phyloP scores from a whole-genome alignment of 1,284 basidiomycete genomes.

The Abortiporus biennis region DNA sequence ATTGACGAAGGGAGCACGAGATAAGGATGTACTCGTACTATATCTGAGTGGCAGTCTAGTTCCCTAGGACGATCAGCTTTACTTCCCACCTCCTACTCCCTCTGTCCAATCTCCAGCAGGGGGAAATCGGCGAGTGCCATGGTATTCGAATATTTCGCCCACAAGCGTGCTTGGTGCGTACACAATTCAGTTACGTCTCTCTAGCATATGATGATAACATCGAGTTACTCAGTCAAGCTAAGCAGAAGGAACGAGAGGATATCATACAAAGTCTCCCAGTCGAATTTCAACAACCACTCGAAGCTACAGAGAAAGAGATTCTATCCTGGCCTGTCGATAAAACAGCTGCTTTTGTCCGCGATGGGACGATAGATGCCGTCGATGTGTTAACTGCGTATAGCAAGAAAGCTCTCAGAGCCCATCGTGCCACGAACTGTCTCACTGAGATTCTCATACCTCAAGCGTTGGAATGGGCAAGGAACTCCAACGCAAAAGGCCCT shows the following conservation, averaged over 20 bases:
- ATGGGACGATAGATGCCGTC: slow-evolving; percentile 31
- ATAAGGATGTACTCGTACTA: no score
- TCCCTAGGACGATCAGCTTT: no score
- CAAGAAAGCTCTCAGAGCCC: slow-evolving; percentile 47
- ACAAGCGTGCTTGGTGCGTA: slow-evolving; percentile 28
- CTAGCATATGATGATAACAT: not conserved
- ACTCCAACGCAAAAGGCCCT: slow-evolving; percentile 41
- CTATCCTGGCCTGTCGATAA: slow-evolving; percentile 34
- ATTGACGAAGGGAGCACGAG: no score
- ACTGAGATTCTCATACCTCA: slow-evolving; percentile 47
- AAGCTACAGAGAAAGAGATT: slow-evolving; percentile 31
- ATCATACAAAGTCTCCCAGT: slow-evolving; percentile 35
- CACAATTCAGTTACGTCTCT: not conserved
- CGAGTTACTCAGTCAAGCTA: slow-evolving; percentile 30
- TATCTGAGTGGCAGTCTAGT: no score
- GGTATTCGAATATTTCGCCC: slow-evolving; percentile 22
- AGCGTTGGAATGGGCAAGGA: slow-evolving; percentile 35
- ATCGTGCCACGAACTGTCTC: slow-evolving; percentile 49
- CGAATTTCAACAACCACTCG: slow-evolving; percentile 34
- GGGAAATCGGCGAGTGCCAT: slow-evolving; percentile 5
- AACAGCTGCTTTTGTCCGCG: slow-evolving; percentile 35
- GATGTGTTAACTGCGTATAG: slow-evolving; percentile 42
- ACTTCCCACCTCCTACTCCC: no score
- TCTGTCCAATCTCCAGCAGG: not conserved
- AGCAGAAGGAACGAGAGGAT: slow-evolving; percentile 40